phyloP scores from a whole-genome alignment of 2,329 filamentous ascomycete species.

The Cladorrhinum sp. region DNA sequence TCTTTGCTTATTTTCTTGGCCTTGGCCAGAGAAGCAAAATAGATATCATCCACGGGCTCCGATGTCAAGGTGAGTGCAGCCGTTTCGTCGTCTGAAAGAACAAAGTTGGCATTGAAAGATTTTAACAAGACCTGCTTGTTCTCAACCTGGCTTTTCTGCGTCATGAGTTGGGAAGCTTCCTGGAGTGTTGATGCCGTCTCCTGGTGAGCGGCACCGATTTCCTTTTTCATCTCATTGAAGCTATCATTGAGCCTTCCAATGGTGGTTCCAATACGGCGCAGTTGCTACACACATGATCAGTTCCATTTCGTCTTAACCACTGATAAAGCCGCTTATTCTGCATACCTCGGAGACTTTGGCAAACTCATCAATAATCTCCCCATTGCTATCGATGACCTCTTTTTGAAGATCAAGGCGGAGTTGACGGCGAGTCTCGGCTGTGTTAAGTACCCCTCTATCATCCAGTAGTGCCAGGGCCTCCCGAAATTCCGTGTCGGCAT shows the following conservation, averaged over 20 bases:
- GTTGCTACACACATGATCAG: constrained; percentile 58
- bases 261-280: constrained; percentile 76
- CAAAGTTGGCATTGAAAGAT: constrained; percentile 78
- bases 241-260: constrained; percentile 75
- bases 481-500: constrained; percentile 87
- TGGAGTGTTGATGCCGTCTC: constrained; percentile 72
- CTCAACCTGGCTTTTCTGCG: constrained; percentile 70
- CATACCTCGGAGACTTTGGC: constrained; percentile 81
- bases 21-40: constrained; percentile 73
- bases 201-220: constrained; percentile 70
- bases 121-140: constrained; percentile 74
- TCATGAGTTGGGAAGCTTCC: constrained; percentile 72
- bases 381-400: constrained; percentile 91
- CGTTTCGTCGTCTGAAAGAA: constrained; percentile 78
- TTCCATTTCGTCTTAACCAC: not conserved
- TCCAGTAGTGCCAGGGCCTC: constrained; percentile 80
- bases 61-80: constrained; percentile 71
- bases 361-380: constrained; percentile 82
- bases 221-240: constrained; percentile 75
- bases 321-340: constrained; percentile 7
- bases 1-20: constrained; percentile 87
- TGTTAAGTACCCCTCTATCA: constrained; percentile 67
- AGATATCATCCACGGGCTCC: constrained; percentile 79
- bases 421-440: constrained; percentile 72
- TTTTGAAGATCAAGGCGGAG: constrained; percentile 81